Base-by-base conservation (phyloP, 805 yeast genomes). In the Monosporozyma aerobia region DNA sequence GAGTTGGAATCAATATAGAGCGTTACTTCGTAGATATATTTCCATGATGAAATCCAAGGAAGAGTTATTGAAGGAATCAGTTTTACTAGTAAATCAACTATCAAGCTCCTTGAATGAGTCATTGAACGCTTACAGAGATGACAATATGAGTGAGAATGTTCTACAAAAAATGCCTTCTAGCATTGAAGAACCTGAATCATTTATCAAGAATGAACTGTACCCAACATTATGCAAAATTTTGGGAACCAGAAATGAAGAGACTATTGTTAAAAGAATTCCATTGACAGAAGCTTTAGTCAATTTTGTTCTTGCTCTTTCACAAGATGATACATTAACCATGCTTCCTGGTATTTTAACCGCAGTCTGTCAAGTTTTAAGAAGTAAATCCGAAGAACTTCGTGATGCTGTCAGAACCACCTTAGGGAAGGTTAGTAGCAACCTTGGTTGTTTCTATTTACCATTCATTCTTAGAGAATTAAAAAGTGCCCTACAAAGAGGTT, bases 331-430 rank as follows among this genome's bases (percentile, higher is more conserved):
- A 29, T 77, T 76, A 19, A 62, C 74, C 4, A 80, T 82, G 49
- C 74, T 94, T 25, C 96, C 98, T 0, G 94, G 95, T 25, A 77
- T 86, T 11, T 73, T 94, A 57, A 87, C 97, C 0, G 81, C 82
- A 57, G 76, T 90, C n/a, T 90, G 97, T 65, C 97, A 92, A 65
- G 85, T 88, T 32, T 74, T 94, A 66, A 77, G 97, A 58, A 81
- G 94, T 29, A 81, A 88, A 63, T 80, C 90, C 3, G 96, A 89
- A 66, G 96, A 86, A 55, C 73, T 90, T 43, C 82, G 99, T 71
- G 97, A 94, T 62, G 80, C 88, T 1, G 84, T 87, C 9, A 78
- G 99, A 63, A 84, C 82, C 55, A 80, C 85, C 19, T 71, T 94
- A 50, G 82, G 87, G 25, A 78, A 77, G 56, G 81, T 90, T 48